Conservation (phyloP, 306 rosid species). For the Cucumis hystrix region DNA sequence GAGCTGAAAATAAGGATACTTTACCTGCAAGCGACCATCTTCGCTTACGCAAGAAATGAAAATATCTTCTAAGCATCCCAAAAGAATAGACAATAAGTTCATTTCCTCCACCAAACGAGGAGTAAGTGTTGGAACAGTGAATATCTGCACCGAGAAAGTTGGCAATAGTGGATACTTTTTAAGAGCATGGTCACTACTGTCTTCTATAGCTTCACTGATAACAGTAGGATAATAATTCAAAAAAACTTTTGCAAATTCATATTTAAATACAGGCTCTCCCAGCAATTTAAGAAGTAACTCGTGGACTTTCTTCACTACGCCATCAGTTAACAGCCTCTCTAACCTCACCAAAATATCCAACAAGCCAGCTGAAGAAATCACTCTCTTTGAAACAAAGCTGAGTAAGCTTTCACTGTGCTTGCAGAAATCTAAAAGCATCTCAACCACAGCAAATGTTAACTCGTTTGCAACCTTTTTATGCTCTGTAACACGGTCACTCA, state of each 20-base stretch:
- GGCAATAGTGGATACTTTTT: constrained; percentile 50
- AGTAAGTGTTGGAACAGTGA: constrained; percentile 88
- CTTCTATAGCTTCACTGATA: constrained; percentile 51
- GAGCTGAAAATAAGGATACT: neutral
- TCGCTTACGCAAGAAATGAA: constrained; percentile 67
- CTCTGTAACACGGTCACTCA: constrained; percentile 20
- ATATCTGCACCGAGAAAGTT: constrained; percentile 86
- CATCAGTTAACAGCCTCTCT: constrained; percentile 53
- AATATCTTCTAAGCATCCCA: constrained; percentile 67
- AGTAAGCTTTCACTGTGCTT: constrained; percentile 93
- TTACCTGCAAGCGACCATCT: constrained; percentile 67
- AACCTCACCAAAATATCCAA: constrained; percentile 55
- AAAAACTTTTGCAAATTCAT: constrained; percentile 81
- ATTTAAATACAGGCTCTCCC: constrained; percentile 84
- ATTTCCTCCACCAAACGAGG: constrained; percentile 83
- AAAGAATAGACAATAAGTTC: constrained; percentile 61
- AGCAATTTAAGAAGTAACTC: constrained; percentile 76
- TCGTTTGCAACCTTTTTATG: constrained; percentile 51
- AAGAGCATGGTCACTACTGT: constrained; percentile 18
- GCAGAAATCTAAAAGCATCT: constrained; percentile 78
- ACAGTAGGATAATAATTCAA: constrained; percentile 73
- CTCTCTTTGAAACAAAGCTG: constrained; percentile 55
- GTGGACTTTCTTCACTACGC: constrained; percentile 55
- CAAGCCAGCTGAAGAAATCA: constrained; percentile 40
- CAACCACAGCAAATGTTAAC: constrained; percentile 62